Evolutionary conservation across 1,284 basidiomycete species (phyloP).

Genomic region (Ceratobasidium sp.): DNA sequence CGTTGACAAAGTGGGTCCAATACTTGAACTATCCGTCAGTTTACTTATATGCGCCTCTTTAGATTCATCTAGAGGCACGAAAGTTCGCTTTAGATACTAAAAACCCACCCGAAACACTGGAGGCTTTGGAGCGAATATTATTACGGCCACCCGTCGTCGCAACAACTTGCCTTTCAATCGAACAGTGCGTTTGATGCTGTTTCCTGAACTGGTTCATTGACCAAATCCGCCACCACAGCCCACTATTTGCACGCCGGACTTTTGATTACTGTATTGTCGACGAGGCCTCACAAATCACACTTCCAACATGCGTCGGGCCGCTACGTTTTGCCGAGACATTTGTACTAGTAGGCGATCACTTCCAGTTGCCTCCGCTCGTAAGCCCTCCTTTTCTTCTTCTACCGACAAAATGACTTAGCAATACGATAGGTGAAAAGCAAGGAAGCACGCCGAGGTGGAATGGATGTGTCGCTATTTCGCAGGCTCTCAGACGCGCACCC

Average conservation of each 20-base stretch:
- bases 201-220: neutral
- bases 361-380: slow-evolving; percentile 93
- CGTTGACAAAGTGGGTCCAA: slow-evolving; percentile 78
- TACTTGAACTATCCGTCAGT: neutral
- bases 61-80: slow-evolving; percentile 82
- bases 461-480: slow-evolving; percentile 91
- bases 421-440: slow-evolving; percentile 74
- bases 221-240: slow-evolving; percentile 56
- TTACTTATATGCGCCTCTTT: slow-evolving; percentile 2
- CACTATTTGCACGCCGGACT: slow-evolving; percentile 79
- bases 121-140: slow-evolving; percentile 79
- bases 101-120: slow-evolving; percentile 65
- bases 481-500: slow-evolving; percentile 87
- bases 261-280: slow-evolving; percentile 99
- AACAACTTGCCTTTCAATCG: slow-evolving; percentile 91
- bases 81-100: slow-evolving; percentile 71
- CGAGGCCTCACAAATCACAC: slow-evolving; percentile 96
- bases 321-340: slow-evolving; percentile 90
- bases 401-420: neutral
- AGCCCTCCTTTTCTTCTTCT: slow-evolving; percentile 46
- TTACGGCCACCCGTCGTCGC: slow-evolving; percentile 92
- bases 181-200: slow-evolving; percentile 71
- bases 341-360: slow-evolving; percentile 95
- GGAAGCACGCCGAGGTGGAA: slow-evolving; percentile 80
- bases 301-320: slow-evolving; percentile 95